phyloP scores from a whole-genome alignment of 495 filamentous ascomycete species.

The Trichocladium uniseriatum region DNA sequence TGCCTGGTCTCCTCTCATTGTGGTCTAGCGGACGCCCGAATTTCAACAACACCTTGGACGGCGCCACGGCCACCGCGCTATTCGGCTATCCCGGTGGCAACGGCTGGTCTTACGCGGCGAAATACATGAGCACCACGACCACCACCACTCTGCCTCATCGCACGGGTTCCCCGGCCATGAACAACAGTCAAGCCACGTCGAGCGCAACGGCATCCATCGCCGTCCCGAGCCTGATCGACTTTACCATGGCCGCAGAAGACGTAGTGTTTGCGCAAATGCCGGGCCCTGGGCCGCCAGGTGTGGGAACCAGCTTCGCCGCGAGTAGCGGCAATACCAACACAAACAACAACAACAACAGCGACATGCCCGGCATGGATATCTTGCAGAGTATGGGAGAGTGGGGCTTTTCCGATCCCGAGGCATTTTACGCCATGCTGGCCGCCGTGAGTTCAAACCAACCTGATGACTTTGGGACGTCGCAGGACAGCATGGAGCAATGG shows the following conservation, averaged over 20 bases:
- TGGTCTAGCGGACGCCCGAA: background rate
- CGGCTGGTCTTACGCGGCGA: slow-evolving; percentile 1
- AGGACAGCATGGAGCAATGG: background rate
- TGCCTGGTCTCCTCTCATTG: background rate
- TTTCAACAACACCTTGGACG: background rate
- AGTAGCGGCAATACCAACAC: background rate
- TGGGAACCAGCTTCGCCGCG: background rate
- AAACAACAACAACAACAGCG: background rate
- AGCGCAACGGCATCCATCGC: background rate
- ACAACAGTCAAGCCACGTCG: background rate
- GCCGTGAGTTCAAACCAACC: background rate
- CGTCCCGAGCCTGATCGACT: background rate
- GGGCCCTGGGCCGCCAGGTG: background rate
- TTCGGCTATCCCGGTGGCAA: background rate
- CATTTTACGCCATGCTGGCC: slow-evolving; percentile 3
- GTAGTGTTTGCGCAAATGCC: background rate
- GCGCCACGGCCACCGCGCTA: background rate
- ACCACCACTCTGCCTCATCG: slow-evolving; percentile 5
- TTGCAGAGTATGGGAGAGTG: slow-evolving; percentile 2
- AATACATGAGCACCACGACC: background rate
- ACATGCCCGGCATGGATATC: background rate
- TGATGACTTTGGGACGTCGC: background rate
- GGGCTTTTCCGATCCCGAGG: background rate
- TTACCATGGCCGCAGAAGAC: background rate
- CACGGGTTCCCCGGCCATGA: background rate